phyloP scores from a whole-genome alignment of 139 green algal genomes.

The Haematococcus lacustris region DNA sequence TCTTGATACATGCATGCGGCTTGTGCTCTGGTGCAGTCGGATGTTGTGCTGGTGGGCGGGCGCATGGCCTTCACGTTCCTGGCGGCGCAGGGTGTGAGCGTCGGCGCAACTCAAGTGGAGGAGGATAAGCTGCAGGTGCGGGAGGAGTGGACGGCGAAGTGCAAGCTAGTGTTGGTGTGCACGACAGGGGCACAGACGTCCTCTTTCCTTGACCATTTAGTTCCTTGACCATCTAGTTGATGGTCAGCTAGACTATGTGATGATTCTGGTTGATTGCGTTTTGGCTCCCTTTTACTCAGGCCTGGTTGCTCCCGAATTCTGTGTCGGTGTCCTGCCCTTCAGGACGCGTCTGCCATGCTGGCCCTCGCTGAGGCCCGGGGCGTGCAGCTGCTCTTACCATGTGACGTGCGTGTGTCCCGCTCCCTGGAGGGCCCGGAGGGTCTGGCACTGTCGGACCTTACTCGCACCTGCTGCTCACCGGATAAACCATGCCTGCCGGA shows the following conservation, averaged over 20 bases:
- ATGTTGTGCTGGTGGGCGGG: conserved; percentile 36
- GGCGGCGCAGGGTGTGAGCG: conserved; percentile 34
- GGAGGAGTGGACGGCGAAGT: too few relatives aligned
- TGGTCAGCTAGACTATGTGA: too few relatives aligned
- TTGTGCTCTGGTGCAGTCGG: conserved; percentile 7
- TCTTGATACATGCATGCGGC: too few relatives aligned
- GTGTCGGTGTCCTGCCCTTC: too few relatives aligned
- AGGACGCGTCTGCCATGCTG: conserved; percentile 18
- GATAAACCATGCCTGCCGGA: not conserved
- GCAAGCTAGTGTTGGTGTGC: too few relatives aligned
- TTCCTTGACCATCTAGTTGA: too few relatives aligned
- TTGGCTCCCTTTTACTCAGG: too few relatives aligned
- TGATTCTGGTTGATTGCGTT: too few relatives aligned
- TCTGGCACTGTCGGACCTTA: conserved; percentile 22
- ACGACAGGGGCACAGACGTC: too few relatives aligned
- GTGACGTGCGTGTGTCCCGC: conserved; percentile 32
- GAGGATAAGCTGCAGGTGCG: conserved; percentile 30
- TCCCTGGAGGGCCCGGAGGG: conserved; percentile 20
- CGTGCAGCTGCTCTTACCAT: conserved; percentile 40
- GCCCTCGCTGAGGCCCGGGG: conserved; percentile 19
- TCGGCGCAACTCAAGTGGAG: conserved; percentile 45
- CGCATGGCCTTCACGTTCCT: conserved; percentile 60
- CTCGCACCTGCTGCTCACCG: conserved; percentile 30
- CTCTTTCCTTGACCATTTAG: too few relatives aligned
- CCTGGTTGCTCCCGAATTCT: too few relatives aligned